phyloP scores from a whole-genome alignment of 805 yeast genomes.

The Saccharomycopsis oosterbeekiorum region DNA sequence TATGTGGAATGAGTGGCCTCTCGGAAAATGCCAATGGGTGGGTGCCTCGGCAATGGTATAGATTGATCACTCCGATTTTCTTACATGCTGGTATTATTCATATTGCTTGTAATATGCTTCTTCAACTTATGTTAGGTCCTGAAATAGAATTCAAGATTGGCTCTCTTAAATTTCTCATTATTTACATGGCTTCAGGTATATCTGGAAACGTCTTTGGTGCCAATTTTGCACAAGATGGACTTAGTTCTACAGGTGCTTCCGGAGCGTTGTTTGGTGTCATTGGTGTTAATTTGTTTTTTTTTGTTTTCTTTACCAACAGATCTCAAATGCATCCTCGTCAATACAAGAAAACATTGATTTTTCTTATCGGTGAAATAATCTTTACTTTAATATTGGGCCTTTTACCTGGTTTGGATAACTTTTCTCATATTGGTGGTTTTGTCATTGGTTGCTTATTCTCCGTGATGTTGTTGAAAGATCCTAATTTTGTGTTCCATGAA shows the following conservation, averaged over 20 bases:
- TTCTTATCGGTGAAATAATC: slow-evolving; percentile 47
- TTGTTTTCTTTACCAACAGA: slow-evolving; percentile 44
- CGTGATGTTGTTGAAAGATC: slow-evolving; percentile 43
- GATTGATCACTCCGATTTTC: slow-evolving; percentile 60
- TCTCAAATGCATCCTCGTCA: slow-evolving; percentile 35
- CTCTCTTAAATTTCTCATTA: slow-evolving; percentile 37
- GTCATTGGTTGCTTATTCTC: slow-evolving; percentile 48
- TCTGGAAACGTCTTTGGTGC: slow-evolving; percentile 62
- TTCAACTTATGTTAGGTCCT: slow-evolving; percentile 54
- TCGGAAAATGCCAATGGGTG: slow-evolving; percentile 23
- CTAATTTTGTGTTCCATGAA: slow-evolving; percentile 31
- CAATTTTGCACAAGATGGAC: slow-evolving; percentile 57
- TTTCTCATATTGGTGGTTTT: slow-evolving; percentile 69
- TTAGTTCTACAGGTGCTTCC: slow-evolving; percentile 60
- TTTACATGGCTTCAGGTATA: slow-evolving; percentile 54
- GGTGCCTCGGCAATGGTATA: slow-evolving; percentile 57
- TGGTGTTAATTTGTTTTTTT: slow-evolving; percentile 45
- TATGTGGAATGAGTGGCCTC: slow-evolving; percentile 53
- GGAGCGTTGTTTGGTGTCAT: slow-evolving; percentile 65
- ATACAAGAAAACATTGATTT: slow-evolving; percentile 36
- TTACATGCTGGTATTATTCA: slow-evolving; percentile 68
- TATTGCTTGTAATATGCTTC: slow-evolving; percentile 49
- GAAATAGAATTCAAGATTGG: slow-evolving; percentile 53
- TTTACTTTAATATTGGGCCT: slow-evolving; percentile 54
- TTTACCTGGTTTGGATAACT: slow-evolving; percentile 66